A percentile compares a stretch with the other conserved stretches of the same genome.
phyloP scores from a whole-genome alignment of 441 rosid genomes.

The Raphanus hybrid region DNA sequence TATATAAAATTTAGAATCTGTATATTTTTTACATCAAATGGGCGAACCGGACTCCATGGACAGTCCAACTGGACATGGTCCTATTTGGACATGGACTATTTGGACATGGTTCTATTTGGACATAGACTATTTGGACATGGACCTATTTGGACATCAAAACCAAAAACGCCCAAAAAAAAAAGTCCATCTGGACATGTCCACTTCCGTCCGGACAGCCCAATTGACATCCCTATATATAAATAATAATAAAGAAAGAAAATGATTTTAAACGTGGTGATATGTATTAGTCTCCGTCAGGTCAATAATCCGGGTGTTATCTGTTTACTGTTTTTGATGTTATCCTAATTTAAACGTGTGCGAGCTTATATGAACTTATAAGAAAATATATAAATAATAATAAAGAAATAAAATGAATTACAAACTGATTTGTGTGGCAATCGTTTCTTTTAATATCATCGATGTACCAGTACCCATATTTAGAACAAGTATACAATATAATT shows the following conservation, averaged over 20 bases:
- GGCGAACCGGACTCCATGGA: too few relatives aligned
- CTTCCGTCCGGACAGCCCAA: too few relatives aligned
- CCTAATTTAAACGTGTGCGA: background rate
- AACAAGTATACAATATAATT: background rate
- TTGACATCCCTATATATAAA: too few relatives aligned
- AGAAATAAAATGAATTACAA: background rate
- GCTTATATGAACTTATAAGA: background rate
- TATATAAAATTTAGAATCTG: too few relatives aligned
- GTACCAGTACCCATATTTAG: background rate
- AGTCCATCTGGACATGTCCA: too few relatives aligned
- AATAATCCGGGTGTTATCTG: background rate
- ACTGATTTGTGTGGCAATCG: background rate
- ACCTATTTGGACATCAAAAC: too few relatives aligned
- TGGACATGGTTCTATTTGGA: too few relatives aligned
- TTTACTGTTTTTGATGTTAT: background rate
- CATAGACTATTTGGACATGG: too few relatives aligned
- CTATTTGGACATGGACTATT: too few relatives aligned
- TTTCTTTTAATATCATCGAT: background rate
- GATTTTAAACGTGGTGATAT: constrained; percentile 13
- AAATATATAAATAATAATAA: background rate
- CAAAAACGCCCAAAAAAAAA: too few relatives aligned
- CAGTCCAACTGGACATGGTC: too few relatives aligned
- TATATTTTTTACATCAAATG: too few relatives aligned
- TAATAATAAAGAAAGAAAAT: background rate
- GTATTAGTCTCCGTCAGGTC: constrained; percentile 19